Base-by-base conservation (phyloP, 345 rosid genomes). In the Odontarrhena argentea region DNA sequence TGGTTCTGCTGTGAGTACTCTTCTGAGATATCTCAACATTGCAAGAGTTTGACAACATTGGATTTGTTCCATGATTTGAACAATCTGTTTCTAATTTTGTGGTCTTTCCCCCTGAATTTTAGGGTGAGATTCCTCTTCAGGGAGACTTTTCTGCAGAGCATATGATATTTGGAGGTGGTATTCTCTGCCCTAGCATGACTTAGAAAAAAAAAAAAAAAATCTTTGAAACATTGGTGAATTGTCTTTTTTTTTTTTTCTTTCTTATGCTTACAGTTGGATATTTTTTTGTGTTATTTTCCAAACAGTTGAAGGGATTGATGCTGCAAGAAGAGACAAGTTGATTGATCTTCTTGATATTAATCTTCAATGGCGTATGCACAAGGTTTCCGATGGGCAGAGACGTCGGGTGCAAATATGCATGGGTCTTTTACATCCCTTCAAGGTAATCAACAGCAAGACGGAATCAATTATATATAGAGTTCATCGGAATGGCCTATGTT, bases 91-190 rank as follows among this genome's bases (percentile, higher is more conserved):
- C 25, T 55, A 30, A 38, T 12, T 4, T 3, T 45, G 15, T 47
- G 38, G 22, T 48, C 40, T 22, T 9, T 32, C 6, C 13, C 9
- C 26, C 45, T 70, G 24, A 14, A 52, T n/a, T 42, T 24, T 45
- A 74, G 99, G 99, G 97, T 37, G 97, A 94, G 62, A 71, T 94
- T 78, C 99, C 99, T 36, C 94, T 94, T 35, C 97, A 94, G 61
- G 99, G 99, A 55, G 99, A 94, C 70, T 94, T 94, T 73, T 94
- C 96, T 3, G 97, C 97, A 0, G 95, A 94, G 43, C 97, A 94
- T 80, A 88, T 94, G 97, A 94, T 94, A 60, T 91, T 87, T 77
- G 97, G 99, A 87, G 97, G 99, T 94, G 48, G 24, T 41, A 14
- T 46, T 66, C 68, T 73, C 49, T 25, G 42, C 15, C 55, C 7